Evolutionary conservation across 441 rosid genomes (phyloP).

Genomic region (Iberis amara): DNA sequence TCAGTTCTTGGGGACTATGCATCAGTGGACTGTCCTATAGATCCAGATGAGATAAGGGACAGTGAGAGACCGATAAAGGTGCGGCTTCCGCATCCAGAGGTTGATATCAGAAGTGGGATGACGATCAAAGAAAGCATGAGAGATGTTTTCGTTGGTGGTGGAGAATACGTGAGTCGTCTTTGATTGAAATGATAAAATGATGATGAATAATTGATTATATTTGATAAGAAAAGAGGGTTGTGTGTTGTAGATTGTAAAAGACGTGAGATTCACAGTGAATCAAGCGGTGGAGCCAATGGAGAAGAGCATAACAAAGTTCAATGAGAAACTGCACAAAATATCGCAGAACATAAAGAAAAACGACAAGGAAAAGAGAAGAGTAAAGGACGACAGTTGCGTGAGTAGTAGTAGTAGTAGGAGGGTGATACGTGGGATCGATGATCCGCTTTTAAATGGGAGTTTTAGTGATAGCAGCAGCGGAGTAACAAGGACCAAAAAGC

Average conservation of each 20-base stretch:
- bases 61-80: constrained; percentile 94
- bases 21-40: constrained; percentile 83
- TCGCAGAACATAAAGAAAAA: constrained; percentile 86
- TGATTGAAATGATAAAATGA: constrained; percentile 9
- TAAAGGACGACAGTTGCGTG: constrained; percentile 84
- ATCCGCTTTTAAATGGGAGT: constrained; percentile 90
- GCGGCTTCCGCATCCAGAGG: constrained; percentile 83
- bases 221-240: not conserved
- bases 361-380: constrained; percentile 72
- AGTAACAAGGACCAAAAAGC: constrained; percentile 60
- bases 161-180: constrained; percentile 77
- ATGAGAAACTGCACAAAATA: constrained; percentile 80
- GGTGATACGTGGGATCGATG: constrained; percentile 94
- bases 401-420: constrained; percentile 37
- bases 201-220: constrained; percentile 14
- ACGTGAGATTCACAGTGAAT: constrained; percentile 87
- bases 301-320: constrained; percentile 85
- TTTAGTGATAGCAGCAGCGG: constrained; percentile 58
- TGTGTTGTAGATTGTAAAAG: constrained; percentile 78
- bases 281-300: constrained; percentile 98
- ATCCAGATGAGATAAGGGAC: constrained; percentile 98
- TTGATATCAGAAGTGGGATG: constrained; percentile 71
- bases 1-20: constrained; percentile 93
- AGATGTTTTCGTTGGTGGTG: constrained; percentile 88
- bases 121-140: constrained; percentile 89